phyloP scores from a whole-genome alignment of 23 red algal genomes.

The Gracilariopsis chorda region DNA sequence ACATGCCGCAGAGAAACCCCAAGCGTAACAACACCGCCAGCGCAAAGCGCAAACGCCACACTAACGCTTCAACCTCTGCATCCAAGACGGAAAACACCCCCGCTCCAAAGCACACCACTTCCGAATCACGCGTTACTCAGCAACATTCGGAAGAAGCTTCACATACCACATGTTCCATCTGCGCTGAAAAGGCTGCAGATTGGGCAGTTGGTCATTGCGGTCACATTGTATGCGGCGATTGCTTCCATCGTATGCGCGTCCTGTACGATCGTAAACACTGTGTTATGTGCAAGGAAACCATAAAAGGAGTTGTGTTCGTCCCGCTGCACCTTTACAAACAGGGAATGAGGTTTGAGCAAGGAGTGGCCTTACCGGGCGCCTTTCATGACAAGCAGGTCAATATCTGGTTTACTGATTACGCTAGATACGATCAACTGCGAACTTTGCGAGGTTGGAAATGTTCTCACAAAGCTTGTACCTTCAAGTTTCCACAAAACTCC shows the following conservation, averaged over 20 bases:
- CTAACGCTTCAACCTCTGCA: neutral
- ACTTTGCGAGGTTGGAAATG: constrained; percentile 42
- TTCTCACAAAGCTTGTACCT: constrained; percentile 22
- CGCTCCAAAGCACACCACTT: neutral
- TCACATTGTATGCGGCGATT: constrained; percentile 81
- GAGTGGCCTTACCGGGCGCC: constrained; percentile 9
- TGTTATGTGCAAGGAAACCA: constrained; percentile 74
- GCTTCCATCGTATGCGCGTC: constrained; percentile 82
- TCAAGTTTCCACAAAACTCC: neutral
- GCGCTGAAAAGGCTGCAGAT: constrained; percentile 43
- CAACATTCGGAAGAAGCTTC: constrained; percentile 7
- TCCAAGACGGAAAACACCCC: neutral
- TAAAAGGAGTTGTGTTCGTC: constrained; percentile 64
- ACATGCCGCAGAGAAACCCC: neutral
- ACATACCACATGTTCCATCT: constrained; percentile 65
- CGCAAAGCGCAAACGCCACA: neutral
- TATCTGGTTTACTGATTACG: constrained; percentile 42
- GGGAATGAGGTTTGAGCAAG: neutral
- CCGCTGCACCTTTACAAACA: neutral
- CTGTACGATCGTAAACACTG: constrained; percentile 75
- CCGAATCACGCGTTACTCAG: neutral
- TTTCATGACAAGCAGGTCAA: constrained; percentile 45
- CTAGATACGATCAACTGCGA: constrained; percentile 22
- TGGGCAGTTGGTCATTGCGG: constrained; percentile 78
- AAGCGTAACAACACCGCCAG: neutral